Evolutionary conservation across 495 filamentous ascomycete species (phyloP).

Genomic region (Pyronema domesticum): DNA sequence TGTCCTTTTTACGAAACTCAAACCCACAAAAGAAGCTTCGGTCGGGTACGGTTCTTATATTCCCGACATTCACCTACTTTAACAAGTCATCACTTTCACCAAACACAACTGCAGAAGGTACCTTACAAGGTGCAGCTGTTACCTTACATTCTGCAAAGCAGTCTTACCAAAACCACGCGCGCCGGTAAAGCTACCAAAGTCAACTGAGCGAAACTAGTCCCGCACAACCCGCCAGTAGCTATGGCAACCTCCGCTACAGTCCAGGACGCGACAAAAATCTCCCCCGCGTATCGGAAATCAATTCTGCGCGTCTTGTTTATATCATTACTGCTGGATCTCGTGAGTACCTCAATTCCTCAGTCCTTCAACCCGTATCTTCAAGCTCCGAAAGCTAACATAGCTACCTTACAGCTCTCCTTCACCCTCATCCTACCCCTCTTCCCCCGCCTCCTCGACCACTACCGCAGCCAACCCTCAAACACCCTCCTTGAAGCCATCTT

Average conservation of each 20-base stretch:
- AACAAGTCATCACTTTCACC: too few species aligned
- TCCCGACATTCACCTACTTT: too few species aligned
- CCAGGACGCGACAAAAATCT: neutral
- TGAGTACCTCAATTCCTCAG: conserved; percentile 23
- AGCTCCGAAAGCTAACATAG: conserved; percentile 7
- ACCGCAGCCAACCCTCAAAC: conserved; percentile 40
- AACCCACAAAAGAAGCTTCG: too few species aligned
- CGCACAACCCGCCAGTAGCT: too few species aligned
- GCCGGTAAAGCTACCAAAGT: too few species aligned
- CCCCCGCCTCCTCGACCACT: conserved; percentile 85
- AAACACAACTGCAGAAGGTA: too few species aligned
- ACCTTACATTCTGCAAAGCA: too few species aligned
- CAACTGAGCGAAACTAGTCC: too few species aligned
- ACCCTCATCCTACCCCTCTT: conserved; percentile 98
- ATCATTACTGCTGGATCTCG: conserved; percentile 53
- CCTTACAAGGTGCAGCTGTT: too few species aligned
- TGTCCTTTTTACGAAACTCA: too few species aligned
- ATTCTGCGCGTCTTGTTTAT: conserved; percentile 67
- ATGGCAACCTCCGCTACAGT: conserved; percentile 7
- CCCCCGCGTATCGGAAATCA: conserved; percentile 33
- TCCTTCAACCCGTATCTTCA: neutral
- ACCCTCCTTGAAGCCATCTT: conserved; percentile 64
- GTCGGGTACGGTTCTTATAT: too few species aligned
- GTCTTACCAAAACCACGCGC: too few species aligned
- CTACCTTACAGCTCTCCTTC: conserved; percentile 47